Percentiles rank a stretch among this genome's conserved stretches.
Evolutionary conservation across 148 eudicot species (phyloP).

Genomic region (Oxyria digyna): DNA sequence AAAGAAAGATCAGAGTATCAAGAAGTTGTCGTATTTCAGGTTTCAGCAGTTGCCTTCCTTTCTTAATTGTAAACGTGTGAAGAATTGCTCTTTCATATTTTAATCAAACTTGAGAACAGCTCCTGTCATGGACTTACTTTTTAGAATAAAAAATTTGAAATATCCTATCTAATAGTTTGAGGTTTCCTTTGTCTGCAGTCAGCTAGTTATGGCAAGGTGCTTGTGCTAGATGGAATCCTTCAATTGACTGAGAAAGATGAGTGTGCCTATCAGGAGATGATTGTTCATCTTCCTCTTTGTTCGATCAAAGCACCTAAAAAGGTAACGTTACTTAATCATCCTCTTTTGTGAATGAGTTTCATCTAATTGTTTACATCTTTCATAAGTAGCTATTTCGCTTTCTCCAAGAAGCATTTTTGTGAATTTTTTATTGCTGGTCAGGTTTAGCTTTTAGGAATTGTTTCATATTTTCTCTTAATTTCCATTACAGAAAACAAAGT

Average conservation of each 20-base stretch:
- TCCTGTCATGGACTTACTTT: not conserved
- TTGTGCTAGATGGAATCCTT: conserved; percentile 10
- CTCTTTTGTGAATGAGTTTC: not conserved
- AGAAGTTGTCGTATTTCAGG: conserved; percentile 91
- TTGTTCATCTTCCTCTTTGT: conserved; percentile 9
- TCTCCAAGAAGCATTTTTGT: not conserved
- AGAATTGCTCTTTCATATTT: not conserved
- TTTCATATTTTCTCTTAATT: not conserved
- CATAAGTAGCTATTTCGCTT: conserved; percentile 29
- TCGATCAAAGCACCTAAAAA: conserved; percentile 9
- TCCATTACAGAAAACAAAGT: not conserved
- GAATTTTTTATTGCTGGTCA: not conserved
- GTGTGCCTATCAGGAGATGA: conserved; percentile 12
- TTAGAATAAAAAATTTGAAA: not conserved
- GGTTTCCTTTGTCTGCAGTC: not conserved
- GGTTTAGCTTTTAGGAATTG: not conserved
- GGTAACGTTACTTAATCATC: not conserved
- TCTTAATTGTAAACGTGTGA: not conserved
- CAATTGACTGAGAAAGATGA: conserved; percentile 7
- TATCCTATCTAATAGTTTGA: not conserved
- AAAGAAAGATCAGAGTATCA: conserved; percentile 10
- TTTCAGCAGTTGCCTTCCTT: conserved; percentile 12
- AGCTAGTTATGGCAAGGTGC: conserved; percentile 10
- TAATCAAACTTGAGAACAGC: not conserved
- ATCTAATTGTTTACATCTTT: not conserved